These are phyloP conservation scores for Corallochytrium limacisporum DNA, from an alignment of 78 protist species.

Conservation along the genomic window DNA sequence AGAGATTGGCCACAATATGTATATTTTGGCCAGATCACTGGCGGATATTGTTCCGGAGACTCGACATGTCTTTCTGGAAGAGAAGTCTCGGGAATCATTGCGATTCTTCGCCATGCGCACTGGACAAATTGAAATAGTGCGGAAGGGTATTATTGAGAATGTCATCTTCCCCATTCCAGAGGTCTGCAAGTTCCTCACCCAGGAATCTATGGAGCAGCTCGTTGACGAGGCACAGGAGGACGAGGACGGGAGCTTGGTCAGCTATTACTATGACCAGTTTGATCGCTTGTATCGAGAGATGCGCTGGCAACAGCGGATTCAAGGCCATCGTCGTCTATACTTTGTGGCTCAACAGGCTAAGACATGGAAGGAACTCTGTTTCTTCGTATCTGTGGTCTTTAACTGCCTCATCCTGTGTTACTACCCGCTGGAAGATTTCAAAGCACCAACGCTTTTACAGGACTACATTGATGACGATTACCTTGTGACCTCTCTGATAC, in stretches of 20 bases:
- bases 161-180: conserved; percentile 15
- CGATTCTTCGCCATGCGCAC: conserved; percentile 1
- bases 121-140: conserved; percentile 2
- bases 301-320: conserved; percentile 18
- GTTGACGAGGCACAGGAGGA: not conserved
- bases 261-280: not conserved
- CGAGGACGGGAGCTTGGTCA: conserved; percentile 6
- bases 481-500: too few relatives aligned
- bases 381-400: not conserved
- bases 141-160: not conserved
- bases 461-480: too few relatives aligned
- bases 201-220: not conserved
- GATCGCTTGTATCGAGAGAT: conserved; percentile 2
- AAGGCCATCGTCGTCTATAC: not conserved
- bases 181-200: conserved; percentile 6
- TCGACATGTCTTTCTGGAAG: too few relatives aligned
- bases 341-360: not conserved
- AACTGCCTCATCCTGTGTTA: not conserved
- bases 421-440: conserved; percentile 12
- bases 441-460: too few relatives aligned
- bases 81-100: too few relatives aligned
- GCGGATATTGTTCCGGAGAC: too few relatives aligned
- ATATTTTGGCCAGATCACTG: not conserved
- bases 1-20: conserved; percentile 1
- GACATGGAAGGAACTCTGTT: not conserved